Evolutionary conservation across 2,329 filamentous ascomycete genomes (phyloP), one percentile per base, ranked within the genome.

Genomic region (Chaetomium strumarium): DNA sequence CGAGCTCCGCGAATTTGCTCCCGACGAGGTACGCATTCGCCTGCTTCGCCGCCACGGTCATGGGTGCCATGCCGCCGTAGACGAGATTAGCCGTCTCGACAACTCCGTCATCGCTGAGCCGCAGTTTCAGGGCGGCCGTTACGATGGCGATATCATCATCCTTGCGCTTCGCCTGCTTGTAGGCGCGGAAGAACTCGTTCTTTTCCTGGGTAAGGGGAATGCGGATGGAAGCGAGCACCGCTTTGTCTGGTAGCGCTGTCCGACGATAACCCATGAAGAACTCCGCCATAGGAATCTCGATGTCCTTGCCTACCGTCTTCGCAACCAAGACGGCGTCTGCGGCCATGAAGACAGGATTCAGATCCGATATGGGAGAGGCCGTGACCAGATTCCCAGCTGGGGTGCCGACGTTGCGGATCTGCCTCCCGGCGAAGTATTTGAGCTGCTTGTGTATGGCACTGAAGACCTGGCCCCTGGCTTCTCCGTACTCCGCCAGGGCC

Each of bases 111-210:
- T 86, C 78, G 37, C 84, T 79, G 2, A 97, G 71, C 5, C 79
- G 81, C 5, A 97, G 77, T 34, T 89, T 81, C 52, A 97, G 70
- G 1, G 92, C 90, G 29, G 87, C 84, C 45, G 95, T 97, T 20
- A 97, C 93, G 62, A 99, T 97, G 2, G 93, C 93, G 66, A 99
- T 97, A 66, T 99, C 93, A 63, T 99, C 93, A 63, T 99, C 93
- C 66, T 97, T 97, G 60, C 93, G 77, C 75, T 99, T 99, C 0
- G 93, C 84, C 68, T 97, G 92, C 70, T 99, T 99, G 71, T 96
- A 97, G 1, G 92, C 85, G 40, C 87, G 81, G 67, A 96, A 86
- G 65, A 85, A 90, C 66, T 97, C 93, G 3, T 88, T 85, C 62
- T 85, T 86, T 49, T 83, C 78, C 2, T 76, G 76, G 0, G 88